Base-by-base conservation (phyloP, 139 green algal genomes). In the Chlamydomonas urium region DNA sequence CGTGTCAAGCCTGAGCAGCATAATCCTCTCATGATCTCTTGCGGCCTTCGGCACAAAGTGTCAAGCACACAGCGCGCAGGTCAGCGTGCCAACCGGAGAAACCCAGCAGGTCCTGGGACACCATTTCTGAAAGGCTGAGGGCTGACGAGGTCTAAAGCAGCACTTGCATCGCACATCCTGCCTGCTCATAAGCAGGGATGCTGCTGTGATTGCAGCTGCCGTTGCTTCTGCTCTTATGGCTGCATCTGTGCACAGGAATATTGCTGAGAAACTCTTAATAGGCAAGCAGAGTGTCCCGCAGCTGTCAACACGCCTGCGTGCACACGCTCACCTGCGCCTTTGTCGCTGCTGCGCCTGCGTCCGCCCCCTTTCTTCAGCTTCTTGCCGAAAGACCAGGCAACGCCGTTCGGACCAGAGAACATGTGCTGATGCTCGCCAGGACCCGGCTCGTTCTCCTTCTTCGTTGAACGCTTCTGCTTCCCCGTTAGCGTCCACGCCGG, bases 401-500 rank as follows among this genome's bases (percentile, higher is more conserved):
- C 71, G 3, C 71, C 76, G 8, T 31, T 10, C 6, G 70, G 42
- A 0, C 38, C 24, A 24, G 42, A n/a, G 21, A 42, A 47, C 53
- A 72, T 42, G 37, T 23, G 26, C 53, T 75, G 71, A 47, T 81
- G 75, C 57, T 78, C 38, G 6, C 76, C 76, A 19, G 75, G 75
- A 0, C 69, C 75, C 1, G 71, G 76, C n/a, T 47, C 71, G 29
- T 67, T 33, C 36, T 17, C n/a, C 66, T 32, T 62, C 14, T 47
- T 42, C 14, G 62, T 48, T 2, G 38, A n/a, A 24, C 62, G 42
- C 42, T n/a, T 28, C 1, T 24, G 17, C 66, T 72, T 72, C n/a
- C 45, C 45, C 6, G 42, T 45, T 26, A 72, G 45, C 8, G 21
- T 63, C 42, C 45, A 72, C 6, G 66, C 66, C 26, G 66, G 66